Base-by-base conservation (phyloP, 208 protist genomes). In the Polymyxa betae region DNA sequence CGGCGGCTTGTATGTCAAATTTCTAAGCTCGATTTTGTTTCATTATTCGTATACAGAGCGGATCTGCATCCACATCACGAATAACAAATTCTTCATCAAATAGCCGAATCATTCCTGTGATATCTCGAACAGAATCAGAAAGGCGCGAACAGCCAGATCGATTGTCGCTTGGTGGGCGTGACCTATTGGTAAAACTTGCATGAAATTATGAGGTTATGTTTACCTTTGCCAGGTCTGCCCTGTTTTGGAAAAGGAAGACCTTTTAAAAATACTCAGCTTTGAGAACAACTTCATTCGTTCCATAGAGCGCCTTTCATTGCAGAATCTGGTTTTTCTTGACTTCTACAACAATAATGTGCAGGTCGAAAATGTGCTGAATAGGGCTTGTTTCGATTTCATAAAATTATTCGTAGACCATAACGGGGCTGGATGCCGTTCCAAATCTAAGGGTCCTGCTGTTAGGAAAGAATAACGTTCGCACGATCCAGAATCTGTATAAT, bases 201-300 rank as follows among this genome's bases (percentile, higher is more conserved):
- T n/a, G n/a, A 60, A 29, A 60, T 60, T 24, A 60, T 60, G 12
- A 60, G 5, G 5, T 24, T 60, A 5, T 24, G 12, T 60, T 29
- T 5, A 60, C 5, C 49, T 60, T 60, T 29, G 49, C 24, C 12
- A 60, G 49, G 72, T 82, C 72, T 82, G 72, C n/a, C 72, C 72
- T 20, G 5, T n/a, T 20, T 82, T 82, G 16, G 72, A 45, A 12
- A 43, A 43, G 12, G 72, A 82, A 43, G 72, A 82, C 12, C 72
- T 20, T 20, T n/a, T 82, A 20, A 5, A 82, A 43, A 5, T 82
- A 20, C 72, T 82, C 12, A 82, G 72, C 72, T 82, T 82, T n/a
- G 72, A 82, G n/a, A 82, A 82, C 72, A 82, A 82, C 72, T 82
- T 82, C 72, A 82, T 82, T 16, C 72, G 72, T 20, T 43, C 5